Base-by-base conservation (phyloP, 1,284 basidiomycete genomes). In the Cryptococcus deneoformans region DNA sequence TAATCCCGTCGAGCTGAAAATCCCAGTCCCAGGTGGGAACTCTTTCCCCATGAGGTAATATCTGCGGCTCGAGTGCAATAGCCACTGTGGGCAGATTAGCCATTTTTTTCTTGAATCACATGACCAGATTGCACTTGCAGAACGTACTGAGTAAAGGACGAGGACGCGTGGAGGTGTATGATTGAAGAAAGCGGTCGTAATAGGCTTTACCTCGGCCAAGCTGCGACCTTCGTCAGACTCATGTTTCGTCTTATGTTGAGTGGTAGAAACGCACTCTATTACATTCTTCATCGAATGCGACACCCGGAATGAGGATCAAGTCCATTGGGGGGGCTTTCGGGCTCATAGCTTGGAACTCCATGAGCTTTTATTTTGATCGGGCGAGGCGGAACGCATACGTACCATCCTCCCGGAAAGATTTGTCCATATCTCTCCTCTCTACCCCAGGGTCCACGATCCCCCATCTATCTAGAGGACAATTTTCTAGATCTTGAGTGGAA, bases 121-220 rank as follows among this genome's bases (percentile, higher is more conserved):
- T 38, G n/a, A 35, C 38, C 10, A 12, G 14, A n/a, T 46, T n/a
- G 48, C 24, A 52, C 0, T 39, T 44, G 36, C 46, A 40, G 12
- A 38, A 57, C 67, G 52, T 38, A 76, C 77, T 63, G 1, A 78
- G 63, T 14, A 75, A 53, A 3, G 76, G 77, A 6, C 62, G 59
- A 36, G 59, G 45, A 45, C 57, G 44, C 6, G 49, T 50, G 2
- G 58, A 51, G 1, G 64, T 61, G 62, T 77, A 77, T 14, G 57
- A 54, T 6, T 60, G 53, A 6, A 78, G 62, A 58, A 74, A 77
- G 3, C 68, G 64, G 53, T 78, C 77, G 56, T 77, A 78, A 54
- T 65, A 77, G 2, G 72, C 77, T 55, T 78, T 78, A 5, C 77
- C 77, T 20, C 76, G 62, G n/a, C 77, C 77, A 2, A 78, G 66